phyloP scores from a whole-genome alignment of 257 asterid genomes.

The Ophiorrhiza pumila region DNA sequence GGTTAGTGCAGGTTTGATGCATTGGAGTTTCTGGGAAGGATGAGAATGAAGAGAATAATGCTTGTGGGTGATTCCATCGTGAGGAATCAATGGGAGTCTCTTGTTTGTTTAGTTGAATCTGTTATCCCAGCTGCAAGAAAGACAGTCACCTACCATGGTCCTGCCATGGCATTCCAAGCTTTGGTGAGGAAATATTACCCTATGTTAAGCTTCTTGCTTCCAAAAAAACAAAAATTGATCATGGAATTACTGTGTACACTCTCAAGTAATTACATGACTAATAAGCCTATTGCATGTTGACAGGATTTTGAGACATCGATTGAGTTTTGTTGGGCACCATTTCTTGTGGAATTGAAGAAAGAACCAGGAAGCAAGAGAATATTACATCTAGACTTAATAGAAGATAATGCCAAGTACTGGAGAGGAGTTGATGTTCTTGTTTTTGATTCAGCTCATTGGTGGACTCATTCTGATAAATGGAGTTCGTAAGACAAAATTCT shows the following conservation, averaged over 20 bases:
- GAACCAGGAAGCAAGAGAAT: constrained; percentile 57
- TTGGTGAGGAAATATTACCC: constrained; percentile 49
- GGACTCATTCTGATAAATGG: constrained; percentile 80
- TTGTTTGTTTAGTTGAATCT: constrained; percentile 80
- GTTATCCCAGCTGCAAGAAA: constrained; percentile 68
- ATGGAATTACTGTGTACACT: background rate
- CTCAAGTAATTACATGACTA: background rate
- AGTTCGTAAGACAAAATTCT: constrained; percentile 51
- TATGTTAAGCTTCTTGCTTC: background rate
- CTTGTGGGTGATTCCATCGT: constrained; percentile 88
- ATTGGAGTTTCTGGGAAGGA: constrained; percentile 73
- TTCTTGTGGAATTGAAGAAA: constrained; percentile 67
- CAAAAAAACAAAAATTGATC: background rate
- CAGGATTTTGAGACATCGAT: constrained; percentile 90
- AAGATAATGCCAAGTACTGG: constrained; percentile 90
- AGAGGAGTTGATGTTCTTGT: constrained; percentile 81
- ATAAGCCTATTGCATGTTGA: background rate
- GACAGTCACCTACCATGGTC: constrained; percentile 70
- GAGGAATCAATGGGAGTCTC: constrained; percentile 98
- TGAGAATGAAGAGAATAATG: constrained; percentile 91
- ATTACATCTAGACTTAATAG: constrained; percentile 72
- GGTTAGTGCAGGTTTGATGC: constrained; percentile 68
- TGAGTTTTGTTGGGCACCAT: constrained; percentile 90
- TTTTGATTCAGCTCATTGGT: constrained; percentile 96
- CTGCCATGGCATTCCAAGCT: constrained; percentile 86